Evolutionary conservation across 805 yeast genomes (phyloP), one percentile per base, ranked within the genome.

Genomic region (Komagataella ulmi): DNA sequence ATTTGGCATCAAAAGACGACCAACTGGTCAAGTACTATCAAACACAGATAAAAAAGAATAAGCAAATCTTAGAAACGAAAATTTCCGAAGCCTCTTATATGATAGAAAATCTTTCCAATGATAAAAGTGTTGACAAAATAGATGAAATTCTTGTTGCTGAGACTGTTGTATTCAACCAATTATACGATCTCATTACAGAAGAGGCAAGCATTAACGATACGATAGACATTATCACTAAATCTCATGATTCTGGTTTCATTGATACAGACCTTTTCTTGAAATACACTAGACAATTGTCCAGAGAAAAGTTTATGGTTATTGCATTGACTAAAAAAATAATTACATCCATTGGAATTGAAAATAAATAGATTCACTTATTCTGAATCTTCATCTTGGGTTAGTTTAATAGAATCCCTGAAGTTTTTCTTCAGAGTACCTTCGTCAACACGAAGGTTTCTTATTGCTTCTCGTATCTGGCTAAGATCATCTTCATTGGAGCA

Each of bases 171-270:
- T 71, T 75, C 51, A 73, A 76, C 52, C 95, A 87, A 61, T 62
- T 84, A 12, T 83, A 85, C 60, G 76, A 76, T 18, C 67, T 83
- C 1, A 77, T 79, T 0, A 75, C 89, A 17, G 82, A 79, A 45
- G 86, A 85, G 50, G 73, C 75, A 54, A 86, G 95, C 1, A 74
- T 82, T n/a, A 76, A 76, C 30, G 96, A 90, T 60, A 71, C 90
- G 0, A 59, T 77, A 10, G 72, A 76, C 52, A 72, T 80, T 8
- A 68, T 89, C 7, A 76, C 78, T 4, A 77, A 80, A 18, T 74
- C 79, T 3, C 77, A 75, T 54, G 81, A 76, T 52, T 57, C 66
- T 2, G 81, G 79, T 3, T 61, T 67, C 47, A 59, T 81, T n/a
- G 52, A 65, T 3, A 58, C 77, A 19, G 72, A 70, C 2, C 62